Percentiles rank a stretch among this genome's conserved stretches.
Evolutionary conservation across 371 early-diverging fungal genomes (phyloP).

Genomic region (Choanephora cucurbitarum): DNA sequence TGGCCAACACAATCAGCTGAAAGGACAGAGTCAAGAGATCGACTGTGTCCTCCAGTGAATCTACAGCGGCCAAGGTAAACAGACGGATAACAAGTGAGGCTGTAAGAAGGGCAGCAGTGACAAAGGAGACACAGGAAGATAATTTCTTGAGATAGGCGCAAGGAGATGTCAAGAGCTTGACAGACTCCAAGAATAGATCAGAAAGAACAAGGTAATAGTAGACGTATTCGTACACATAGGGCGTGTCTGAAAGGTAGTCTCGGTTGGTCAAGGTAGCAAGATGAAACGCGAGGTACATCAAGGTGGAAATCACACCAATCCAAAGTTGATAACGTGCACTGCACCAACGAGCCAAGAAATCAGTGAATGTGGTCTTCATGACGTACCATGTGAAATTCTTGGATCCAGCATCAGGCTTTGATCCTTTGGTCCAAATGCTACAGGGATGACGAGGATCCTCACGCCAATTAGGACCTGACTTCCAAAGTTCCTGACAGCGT

Average conservation of each 20-base stretch:
- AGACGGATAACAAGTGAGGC: conserved; percentile 30
- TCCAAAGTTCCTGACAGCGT: conserved; percentile 26
- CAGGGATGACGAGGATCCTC: conserved; percentile 34
- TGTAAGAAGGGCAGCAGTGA: conserved; percentile 20
- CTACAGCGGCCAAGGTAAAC: conserved; percentile 15
- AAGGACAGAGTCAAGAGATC: conserved; percentile 22
- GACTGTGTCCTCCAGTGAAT: conserved; percentile 20
- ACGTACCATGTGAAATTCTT: conserved; percentile 17
- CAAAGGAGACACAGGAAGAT: conserved; percentile 32
- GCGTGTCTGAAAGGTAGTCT: conserved; percentile 33
- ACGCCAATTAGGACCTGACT: conserved; percentile 32
- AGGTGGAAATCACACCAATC: conserved; percentile 22
- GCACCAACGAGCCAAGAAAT: conserved; percentile 42
- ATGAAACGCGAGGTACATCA: conserved; percentile 39
- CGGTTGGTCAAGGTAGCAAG: conserved; percentile 32
- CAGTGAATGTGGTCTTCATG: conserved; percentile 3
- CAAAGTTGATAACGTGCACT: conserved; percentile 39
- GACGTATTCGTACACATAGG: conserved; percentile 34
- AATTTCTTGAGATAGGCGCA: conserved; percentile 17
- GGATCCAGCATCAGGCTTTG: too few species aligned
- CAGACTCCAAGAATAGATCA: conserved; percentile 33
- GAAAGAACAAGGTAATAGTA: conserved; percentile 42
- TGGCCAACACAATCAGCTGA: conserved; percentile 30
- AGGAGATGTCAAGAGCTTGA: conserved; percentile 25
- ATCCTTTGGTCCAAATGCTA: conserved; percentile 21